phyloP scores from a whole-genome alignment of 805 yeast species.

The Lipomyces mesembrius region DNA sequence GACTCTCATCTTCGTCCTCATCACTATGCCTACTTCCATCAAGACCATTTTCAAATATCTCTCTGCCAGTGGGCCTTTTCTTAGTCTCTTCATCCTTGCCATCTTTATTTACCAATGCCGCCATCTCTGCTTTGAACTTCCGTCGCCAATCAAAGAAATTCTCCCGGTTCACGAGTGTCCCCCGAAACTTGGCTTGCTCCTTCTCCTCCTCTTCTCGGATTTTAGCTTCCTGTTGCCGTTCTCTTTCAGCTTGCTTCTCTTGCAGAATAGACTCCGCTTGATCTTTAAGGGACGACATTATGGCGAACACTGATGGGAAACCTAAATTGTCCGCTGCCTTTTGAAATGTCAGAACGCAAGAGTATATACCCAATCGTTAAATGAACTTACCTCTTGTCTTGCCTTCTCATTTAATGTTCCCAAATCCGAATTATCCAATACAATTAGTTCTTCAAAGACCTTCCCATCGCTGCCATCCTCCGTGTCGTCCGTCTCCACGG shows the following conservation, averaged over 20 bases:
- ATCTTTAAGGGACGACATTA: slow-evolving; percentile 79
- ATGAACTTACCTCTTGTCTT: slow-evolving; percentile 35
- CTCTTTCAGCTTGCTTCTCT: slow-evolving; percentile 58
- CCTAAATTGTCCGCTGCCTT: slow-evolving; percentile 78
- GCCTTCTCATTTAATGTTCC: slow-evolving; percentile 38
- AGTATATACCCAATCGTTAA: not conserved
- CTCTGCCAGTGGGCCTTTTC: slow-evolving; percentile 81
- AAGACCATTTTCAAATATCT: slow-evolving; percentile 87
- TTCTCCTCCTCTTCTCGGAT: slow-evolving; percentile 69
- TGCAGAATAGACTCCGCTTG: slow-evolving; percentile 72
- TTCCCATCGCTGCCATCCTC: slow-evolving; percentile 57
- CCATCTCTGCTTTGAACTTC: slow-evolving; percentile 69
- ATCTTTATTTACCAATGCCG: slow-evolving; percentile 57
- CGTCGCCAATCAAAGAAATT: slow-evolving; percentile 74
- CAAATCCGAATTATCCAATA: slow-evolving; percentile 42
- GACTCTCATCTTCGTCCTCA: slow-evolving; percentile 47
- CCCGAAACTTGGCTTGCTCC: slow-evolving; percentile 87
- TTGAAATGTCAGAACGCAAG: not conserved
- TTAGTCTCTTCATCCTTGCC: slow-evolving; percentile 40
- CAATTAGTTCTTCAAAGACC: slow-evolving; percentile 53
- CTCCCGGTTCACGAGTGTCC: slow-evolving; percentile 85
- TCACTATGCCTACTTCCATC: slow-evolving; percentile 70
- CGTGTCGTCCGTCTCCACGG: slow-evolving; percentile 48
- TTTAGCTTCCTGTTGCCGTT: slow-evolving; percentile 62
- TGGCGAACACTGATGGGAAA: slow-evolving; percentile 86